Evolutionary conservation across 2,329 filamentous ascomycete species (phyloP).

Genomic region (Daldinia sp.): DNA sequence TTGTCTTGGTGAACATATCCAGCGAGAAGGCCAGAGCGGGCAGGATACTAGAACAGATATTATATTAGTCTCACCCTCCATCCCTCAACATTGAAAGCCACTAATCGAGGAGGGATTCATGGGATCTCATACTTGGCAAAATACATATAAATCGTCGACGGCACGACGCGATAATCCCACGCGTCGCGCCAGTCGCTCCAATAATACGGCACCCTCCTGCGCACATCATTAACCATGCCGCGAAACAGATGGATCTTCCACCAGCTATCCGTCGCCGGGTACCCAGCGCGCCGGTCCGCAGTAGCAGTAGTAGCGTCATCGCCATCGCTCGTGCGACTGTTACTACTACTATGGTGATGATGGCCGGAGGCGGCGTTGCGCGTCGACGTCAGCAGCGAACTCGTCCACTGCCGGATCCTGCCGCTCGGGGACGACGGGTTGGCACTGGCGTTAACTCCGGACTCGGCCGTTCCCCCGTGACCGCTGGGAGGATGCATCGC

Average conservation of each 20-base stretch:
- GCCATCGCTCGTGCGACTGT: too few species aligned
- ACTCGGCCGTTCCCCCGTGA: constrained; percentile 26
- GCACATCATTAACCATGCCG: constrained; percentile 84
- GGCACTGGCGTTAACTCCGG: constrained; percentile 4
- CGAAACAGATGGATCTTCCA: constrained; percentile 81
- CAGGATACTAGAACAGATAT: constrained; percentile 71
- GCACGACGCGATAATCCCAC: constrained; percentile 90
- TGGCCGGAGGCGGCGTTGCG: constrained; percentile 11
- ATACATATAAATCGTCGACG: constrained; percentile 92
- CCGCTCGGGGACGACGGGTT: constrained; percentile 19
- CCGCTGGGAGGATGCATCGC: constrained; percentile 35
- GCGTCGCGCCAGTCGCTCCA: constrained; percentile 86
- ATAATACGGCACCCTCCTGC: constrained; percentile 80
- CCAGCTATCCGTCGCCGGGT: constrained; percentile 61
- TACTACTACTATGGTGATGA: not conserved
- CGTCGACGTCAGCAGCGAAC: constrained; percentile 28
- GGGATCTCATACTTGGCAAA: constrained; percentile 80
- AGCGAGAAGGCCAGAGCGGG: constrained; percentile 89
- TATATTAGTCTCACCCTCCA: constrained; percentile 8
- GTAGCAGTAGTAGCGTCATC: not conserved
- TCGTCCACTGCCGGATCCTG: constrained; percentile 32
- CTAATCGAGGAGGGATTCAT: too few species aligned
- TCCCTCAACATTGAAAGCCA: not conserved
- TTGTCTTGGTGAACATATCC: constrained; percentile 92
- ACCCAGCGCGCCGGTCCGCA: not conserved